Base-by-base conservation (phyloP, 345 rosid species). In the Firmiana major region DNA sequence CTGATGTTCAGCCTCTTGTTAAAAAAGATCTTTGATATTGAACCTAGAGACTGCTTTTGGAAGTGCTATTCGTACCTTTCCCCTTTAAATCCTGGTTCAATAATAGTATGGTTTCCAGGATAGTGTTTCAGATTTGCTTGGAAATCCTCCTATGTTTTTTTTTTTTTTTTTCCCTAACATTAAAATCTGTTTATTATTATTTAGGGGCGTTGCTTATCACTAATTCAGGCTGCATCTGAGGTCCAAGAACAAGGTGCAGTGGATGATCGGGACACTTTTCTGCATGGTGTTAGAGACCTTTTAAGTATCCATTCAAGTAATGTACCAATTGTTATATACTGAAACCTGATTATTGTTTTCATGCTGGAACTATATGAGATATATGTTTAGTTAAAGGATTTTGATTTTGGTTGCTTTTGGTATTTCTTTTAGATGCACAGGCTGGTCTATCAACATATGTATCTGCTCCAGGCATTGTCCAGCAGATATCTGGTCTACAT, bases 231-330 rank as follows among this genome's bases (percentile, higher is more conserved):
- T 81, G 98, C 97, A 53, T 89, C 97, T 80, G 99, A 93, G 79
- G 84, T 87, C 49, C 99, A 92, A 91, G 99, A 92, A 78, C 95
- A 91, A 81, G 99, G 99, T 71, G 97, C 97, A 7, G 97, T 93
- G 16, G 97, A 96, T 89, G 98, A 96, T 82, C 92, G 95, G 49
- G 97, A 96, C 81, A 86, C 85, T 77, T 90, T 93, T 84, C 84
- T 93, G 78, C 99, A 96, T 81, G 94, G 97, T 79, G 89, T 96
- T 80, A 90, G 97, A 85, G 99, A 93, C 89, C 94, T 96, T 57
- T 80, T 96, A 74, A 91, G 97, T 82, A 86, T 92, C 71, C 89
- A 91, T 84, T 96, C 99, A 84, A 93, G 98, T 93, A 93, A 73
- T 66, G 24, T 74, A 54, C 26, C 7, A 9, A 26, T 43, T 42